Evolutionary conservation across 1,284 basidiomycete species (phyloP).

Genomic region (Phylloporus gajari): DNA sequence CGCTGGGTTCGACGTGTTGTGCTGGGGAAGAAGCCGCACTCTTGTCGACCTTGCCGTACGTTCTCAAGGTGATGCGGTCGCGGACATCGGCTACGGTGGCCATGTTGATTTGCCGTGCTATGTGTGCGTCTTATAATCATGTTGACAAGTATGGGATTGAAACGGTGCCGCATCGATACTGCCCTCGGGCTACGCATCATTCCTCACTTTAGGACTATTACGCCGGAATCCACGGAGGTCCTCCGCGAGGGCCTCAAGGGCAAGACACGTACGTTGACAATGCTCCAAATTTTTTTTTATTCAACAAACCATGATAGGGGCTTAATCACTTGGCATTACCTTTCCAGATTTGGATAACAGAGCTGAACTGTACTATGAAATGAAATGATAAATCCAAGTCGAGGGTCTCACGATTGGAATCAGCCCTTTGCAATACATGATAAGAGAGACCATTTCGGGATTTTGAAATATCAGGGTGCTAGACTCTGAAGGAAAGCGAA

Average conservation of each 20-base stretch:
- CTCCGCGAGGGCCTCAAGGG: conserved; percentile 56
- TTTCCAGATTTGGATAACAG: too few species aligned
- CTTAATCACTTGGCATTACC: too few species aligned
- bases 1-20: conserved; percentile 66
- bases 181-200: conserved; percentile 85
- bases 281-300: too few species aligned
- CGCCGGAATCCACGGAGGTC: conserved; percentile 65
- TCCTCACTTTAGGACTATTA: conserved; percentile 81
- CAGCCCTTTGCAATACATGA: too few species aligned
- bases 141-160: conserved; percentile 16
- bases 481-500: too few species aligned
- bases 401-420: too few species aligned
- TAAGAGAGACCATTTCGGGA: too few species aligned
- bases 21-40: conserved; percentile 75
- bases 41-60: conserved; percentile 64
- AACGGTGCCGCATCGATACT: conserved; percentile 55
- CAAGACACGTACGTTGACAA: conserved; percentile 44
- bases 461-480: too few species aligned
- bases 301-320: too few species aligned
- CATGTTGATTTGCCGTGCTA: conserved; percentile 68
- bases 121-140: conserved; percentile 54
- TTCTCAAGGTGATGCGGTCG: conserved; percentile 61
- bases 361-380: too few species aligned
- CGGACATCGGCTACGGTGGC: conserved; percentile 53
- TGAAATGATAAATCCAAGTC: too few species aligned